Conservation (phyloP, 139 green algal species). For the Pseudopediastrum boryanum region DNA sequence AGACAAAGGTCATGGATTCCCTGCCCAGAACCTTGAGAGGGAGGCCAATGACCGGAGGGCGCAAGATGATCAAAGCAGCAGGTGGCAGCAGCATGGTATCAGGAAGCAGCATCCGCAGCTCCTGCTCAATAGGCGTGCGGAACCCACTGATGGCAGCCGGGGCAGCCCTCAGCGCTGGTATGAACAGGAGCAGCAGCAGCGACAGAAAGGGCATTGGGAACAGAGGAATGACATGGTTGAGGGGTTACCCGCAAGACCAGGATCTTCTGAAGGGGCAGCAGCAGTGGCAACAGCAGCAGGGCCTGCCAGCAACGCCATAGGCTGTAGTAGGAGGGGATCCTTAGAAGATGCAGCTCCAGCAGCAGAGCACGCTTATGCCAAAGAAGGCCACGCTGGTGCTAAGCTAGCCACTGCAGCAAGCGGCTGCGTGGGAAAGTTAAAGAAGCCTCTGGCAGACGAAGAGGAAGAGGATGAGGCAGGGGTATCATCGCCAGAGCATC, state of each 20-base stretch:
- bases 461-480: background rate
- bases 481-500: background rate
- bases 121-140: background rate
- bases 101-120: background rate
- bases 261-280: background rate
- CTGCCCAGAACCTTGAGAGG: too few relatives aligned
- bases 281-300: background rate
- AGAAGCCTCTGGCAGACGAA: background rate
- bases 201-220: background rate
- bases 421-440: background rate
- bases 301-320: conserved; percentile 5
- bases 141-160: too few relatives aligned
- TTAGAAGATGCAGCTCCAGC: background rate
- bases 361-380: background rate
- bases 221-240: background rate
- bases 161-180: too few relatives aligned
- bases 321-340: background rate
- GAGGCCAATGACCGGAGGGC: too few relatives aligned
- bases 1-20: too few relatives aligned
- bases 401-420: background rate
- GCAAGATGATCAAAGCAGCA: too few relatives aligned
- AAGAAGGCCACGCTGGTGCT: background rate
- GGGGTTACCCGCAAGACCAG: conserved; percentile 7
- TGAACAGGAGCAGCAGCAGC: background rate
- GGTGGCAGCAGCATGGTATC: background rate